These are phyloP conservation scores for Nitzschia sp. DNA, from an alignment of 108 stramenopile species.

Conservation along the genomic window DNA sequence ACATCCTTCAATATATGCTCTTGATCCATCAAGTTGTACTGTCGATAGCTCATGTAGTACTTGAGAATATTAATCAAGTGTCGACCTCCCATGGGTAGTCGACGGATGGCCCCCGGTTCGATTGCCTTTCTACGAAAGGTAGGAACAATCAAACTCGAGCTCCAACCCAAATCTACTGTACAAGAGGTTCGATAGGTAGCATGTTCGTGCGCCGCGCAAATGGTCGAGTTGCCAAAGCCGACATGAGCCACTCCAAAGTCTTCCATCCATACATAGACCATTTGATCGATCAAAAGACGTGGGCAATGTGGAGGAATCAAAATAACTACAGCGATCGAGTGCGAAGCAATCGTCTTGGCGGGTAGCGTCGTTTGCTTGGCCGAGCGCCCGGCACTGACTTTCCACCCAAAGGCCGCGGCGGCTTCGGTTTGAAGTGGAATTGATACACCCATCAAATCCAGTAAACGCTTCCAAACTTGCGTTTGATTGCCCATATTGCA, in stretches of 20 bases:
- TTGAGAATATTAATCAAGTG: constrained; percentile 92
- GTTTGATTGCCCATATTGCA: constrained; percentile 73
- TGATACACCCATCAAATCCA: constrained; percentile 53
- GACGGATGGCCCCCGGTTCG: constrained; percentile 50
- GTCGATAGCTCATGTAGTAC: constrained; percentile 90
- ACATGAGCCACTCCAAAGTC: constrained; percentile 58
- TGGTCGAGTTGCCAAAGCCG: constrained; percentile 40
- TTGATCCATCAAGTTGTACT: constrained; percentile 98
- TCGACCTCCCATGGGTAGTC: constrained; percentile 91
- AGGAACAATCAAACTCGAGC: constrained; percentile 85
- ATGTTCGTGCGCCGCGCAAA: constrained; percentile 24
- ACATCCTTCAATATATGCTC: constrained; percentile 86
- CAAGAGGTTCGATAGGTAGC: constrained; percentile 55
- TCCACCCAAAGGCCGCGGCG: constrained; percentile 53
- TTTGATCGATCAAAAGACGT: constrained; percentile 47
- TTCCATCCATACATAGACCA: constrained; percentile 53
- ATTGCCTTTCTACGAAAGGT: constrained; percentile 59
- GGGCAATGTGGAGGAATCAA: constrained; percentile 52
- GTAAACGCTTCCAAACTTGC: constrained; percentile 74
- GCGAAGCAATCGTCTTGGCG: constrained; percentile 26
- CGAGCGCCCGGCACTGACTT: neutral
- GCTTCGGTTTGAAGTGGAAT: constrained; percentile 36
- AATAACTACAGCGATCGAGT: constrained; percentile 41
- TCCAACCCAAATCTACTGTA: constrained; percentile 92
- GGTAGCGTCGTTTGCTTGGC: constrained; percentile 2